Evolutionary conservation across 2,329 filamentous ascomycete genomes (phyloP).

Genomic region (Nemania diffusa): DNA sequence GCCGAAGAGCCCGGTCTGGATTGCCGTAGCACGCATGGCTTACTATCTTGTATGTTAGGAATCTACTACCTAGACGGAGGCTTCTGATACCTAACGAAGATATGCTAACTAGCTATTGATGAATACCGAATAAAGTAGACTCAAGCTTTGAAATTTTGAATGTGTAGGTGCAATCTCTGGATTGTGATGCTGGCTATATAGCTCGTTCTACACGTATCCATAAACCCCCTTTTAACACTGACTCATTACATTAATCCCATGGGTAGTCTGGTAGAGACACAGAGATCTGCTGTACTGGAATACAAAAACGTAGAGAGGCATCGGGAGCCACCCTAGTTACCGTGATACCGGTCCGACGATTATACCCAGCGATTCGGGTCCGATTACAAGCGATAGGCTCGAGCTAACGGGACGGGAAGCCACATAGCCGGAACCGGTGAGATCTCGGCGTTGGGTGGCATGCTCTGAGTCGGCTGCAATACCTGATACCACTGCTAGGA

Average conservation of each 20-base stretch:
- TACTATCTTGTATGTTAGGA: not conserved
- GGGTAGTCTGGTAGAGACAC: not conserved
- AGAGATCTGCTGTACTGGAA: not conserved
- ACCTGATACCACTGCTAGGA: not conserved
- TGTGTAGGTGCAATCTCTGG: not conserved
- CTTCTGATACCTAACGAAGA: not conserved
- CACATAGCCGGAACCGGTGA: not conserved
- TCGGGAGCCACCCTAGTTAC: not conserved
- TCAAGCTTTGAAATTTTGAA: not conserved
- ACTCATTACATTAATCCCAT: not conserved
- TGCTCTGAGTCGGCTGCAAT: not conserved
- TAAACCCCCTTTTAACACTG: not conserved
- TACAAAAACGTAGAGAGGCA: not conserved
- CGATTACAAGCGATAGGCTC: not conserved
- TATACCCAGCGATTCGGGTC: not conserved
- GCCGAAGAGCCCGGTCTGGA: not conserved
- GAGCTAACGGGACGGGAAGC: not conserved
- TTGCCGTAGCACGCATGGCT: not conserved
- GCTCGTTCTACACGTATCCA: not conserved
- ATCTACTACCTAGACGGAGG: not conserved
- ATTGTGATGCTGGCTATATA: not conserved
- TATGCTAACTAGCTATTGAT: not conserved
- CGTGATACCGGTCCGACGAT: constrained; percentile 1
- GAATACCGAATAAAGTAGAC: not conserved
- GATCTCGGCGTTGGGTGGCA: not conserved